phyloP scores from a whole-genome alignment of 345 rosid species.

The Pugionium dolabratum region DNA sequence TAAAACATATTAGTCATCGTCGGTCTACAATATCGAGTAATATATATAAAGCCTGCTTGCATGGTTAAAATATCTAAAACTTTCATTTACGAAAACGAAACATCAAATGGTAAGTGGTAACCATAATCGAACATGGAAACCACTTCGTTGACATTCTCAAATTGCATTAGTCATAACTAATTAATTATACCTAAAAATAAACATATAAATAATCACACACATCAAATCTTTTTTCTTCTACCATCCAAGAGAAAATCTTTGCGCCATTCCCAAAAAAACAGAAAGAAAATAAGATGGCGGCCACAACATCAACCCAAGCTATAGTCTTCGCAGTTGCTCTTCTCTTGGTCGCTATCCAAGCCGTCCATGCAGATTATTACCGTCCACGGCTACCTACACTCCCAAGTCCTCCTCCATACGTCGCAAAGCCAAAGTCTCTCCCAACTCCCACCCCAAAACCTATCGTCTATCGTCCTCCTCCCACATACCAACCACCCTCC shows the following conservation, averaged over 20 bases:
- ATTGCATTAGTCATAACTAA: constrained; percentile 15
- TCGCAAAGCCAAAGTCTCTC: constrained; percentile 8
- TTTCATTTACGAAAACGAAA: constrained; percentile 19
- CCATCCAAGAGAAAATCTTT: constrained; percentile 18
- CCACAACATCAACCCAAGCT: constrained; percentile 24
- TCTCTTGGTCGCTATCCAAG: constrained; percentile 33
- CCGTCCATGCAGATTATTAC: constrained; percentile 38
- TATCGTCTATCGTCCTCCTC: constrained; percentile 31
- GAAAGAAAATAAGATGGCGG: constrained; percentile 25
- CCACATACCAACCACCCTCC: constrained; percentile 35
- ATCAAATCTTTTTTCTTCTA: constrained; percentile 10
- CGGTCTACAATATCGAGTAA: neutral
- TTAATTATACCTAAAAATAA: constrained; percentile 1
- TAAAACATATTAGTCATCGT: too few relatives aligned
- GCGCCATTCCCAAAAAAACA: constrained; percentile 5
- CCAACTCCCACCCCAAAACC: constrained; percentile 37
- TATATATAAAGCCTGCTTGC: neutral
- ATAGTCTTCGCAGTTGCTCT: constrained; percentile 15
- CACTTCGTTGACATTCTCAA: constrained; percentile 43
- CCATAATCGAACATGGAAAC: constrained; percentile 55
- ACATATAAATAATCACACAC: constrained; percentile 27
- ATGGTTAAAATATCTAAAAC: constrained; percentile 9
- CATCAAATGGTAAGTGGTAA: constrained; percentile 42
- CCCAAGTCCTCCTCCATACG: constrained; percentile 26
- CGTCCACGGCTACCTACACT: constrained; percentile 13